These are phyloP conservation scores for Jamesozyma jinghongensis DNA, from an alignment of 805 yeast genomes.

Conservation along the genomic window DNA sequence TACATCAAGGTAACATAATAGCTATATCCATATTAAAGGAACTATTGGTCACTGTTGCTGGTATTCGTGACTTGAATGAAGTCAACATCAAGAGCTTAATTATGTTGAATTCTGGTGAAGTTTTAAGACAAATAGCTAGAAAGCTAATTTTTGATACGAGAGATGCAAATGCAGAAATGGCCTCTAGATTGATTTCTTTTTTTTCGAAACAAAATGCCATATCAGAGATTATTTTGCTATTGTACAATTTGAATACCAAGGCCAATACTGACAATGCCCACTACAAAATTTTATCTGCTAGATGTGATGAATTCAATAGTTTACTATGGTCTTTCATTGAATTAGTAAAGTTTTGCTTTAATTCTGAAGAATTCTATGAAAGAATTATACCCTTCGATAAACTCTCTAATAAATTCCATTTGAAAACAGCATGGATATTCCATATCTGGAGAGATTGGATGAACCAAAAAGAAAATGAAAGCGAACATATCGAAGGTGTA, in stretches of 20 bases:
- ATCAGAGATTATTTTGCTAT: conserved; percentile 57
- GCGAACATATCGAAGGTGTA: conserved; percentile 1
- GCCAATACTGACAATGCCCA: conserved; percentile 38
- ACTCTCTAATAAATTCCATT: conserved; percentile 35
- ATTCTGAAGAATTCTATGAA: conserved; percentile 23
- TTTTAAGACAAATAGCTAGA: conserved; percentile 48
- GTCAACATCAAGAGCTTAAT: conserved; percentile 57
- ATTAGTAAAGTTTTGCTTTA: conserved; percentile 44
- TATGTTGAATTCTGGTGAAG: conserved; percentile 53
- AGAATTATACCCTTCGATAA: conserved; percentile 35
- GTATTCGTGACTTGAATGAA: conserved; percentile 61
- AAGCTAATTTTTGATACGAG: conserved; percentile 46
- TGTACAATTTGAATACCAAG: conserved; percentile 40
- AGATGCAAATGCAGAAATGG: conserved; percentile 38
- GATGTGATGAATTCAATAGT: conserved; percentile 61
- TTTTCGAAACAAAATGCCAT: conserved; percentile 38
- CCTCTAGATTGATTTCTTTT: conserved; percentile 39
- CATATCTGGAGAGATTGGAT: conserved; percentile 60
- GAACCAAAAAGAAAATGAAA: conserved; percentile 19
- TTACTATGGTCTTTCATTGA: conserved; percentile 60
- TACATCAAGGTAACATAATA: conserved; percentile 50
- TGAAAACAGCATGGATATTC: conserved; percentile 59
- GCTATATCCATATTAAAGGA: conserved; percentile 60
- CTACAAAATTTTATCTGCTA: conserved; percentile 61
- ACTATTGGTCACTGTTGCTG: conserved; percentile 64